Conservation (phyloP, 2,329 filamentous ascomycete species). For the Alternaria sp. region DNA sequence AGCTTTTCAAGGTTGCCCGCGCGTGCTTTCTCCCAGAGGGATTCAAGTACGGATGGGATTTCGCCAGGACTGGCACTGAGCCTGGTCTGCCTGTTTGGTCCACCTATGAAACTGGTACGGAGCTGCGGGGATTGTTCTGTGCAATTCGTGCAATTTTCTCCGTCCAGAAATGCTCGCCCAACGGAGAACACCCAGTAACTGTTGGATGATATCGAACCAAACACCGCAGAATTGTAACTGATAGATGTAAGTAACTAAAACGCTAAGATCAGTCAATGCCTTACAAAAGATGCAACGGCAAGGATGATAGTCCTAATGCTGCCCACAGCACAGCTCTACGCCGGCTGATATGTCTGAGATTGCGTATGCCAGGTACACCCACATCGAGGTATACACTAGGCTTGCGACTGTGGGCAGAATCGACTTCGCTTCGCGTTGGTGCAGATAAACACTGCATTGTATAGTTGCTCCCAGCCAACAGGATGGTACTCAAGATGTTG, state of each 20-base stretch:
- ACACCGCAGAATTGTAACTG: conserved; percentile 38
- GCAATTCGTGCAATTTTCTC: background rate
- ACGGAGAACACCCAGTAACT: conserved; percentile 12
- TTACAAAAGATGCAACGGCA: conserved; percentile 29
- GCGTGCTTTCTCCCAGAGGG: background rate
- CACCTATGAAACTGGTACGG: no score
- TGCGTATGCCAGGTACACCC: conserved; percentile 27
- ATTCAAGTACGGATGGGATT: background rate
- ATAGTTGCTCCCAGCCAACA: background rate
- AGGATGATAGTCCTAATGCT: conserved; percentile 18
- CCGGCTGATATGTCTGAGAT: conserved; percentile 4
- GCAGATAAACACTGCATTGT: conserved; percentile 60
- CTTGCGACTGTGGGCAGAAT: conserved; percentile 52
- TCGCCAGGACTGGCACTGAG: background rate
- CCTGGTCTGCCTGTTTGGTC: no score
- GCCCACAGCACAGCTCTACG: conserved; percentile 14
- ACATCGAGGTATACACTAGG: conserved; percentile 27
- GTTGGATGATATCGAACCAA: conserved; percentile 18
- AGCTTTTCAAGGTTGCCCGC: conserved; percentile 5
- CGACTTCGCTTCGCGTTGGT: conserved; percentile 58
- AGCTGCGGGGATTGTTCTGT: background rate
- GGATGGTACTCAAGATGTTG: background rate
- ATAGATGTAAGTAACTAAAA: background rate
- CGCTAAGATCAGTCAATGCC: background rate
- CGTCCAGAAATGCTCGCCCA: background rate